These are phyloP conservation scores for Calonectria ilicicola DNA, from an alignment of 2,329 filamentous ascomycete genomes.

Conservation along the genomic window DNA sequence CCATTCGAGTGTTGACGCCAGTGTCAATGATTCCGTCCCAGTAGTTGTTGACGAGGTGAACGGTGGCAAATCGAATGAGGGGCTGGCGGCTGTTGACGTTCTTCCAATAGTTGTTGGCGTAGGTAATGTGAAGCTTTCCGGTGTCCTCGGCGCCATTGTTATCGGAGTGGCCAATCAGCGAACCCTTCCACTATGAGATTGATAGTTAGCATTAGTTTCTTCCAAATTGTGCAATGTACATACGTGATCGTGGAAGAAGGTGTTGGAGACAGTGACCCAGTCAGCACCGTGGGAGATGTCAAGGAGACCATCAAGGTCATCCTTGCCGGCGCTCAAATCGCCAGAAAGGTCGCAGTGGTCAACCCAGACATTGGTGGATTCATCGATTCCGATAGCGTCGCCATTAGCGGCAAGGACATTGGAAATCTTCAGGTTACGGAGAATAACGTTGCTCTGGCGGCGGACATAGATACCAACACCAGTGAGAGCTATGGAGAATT, in stretches of 20 bases:
- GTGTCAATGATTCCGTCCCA: conserved; percentile 56
- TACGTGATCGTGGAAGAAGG: conserved; percentile 47
- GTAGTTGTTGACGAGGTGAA: conserved; percentile 68
- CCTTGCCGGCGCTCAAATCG: conserved; percentile 70
- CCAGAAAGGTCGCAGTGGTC: conserved; percentile 76
- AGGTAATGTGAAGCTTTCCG: conserved; percentile 73
- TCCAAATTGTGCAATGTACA: not conserved
- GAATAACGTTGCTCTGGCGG: conserved; percentile 67
- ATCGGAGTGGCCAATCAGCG: conserved; percentile 70
- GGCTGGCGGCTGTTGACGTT: conserved; percentile 74
- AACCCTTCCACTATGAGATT: conserved; percentile 62
- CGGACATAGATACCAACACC: conserved; percentile 66
- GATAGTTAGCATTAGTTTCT: not conserved
- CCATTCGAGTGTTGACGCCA: conserved; percentile 68
- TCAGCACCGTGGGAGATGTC: conserved; percentile 74
- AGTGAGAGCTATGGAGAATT: conserved; percentile 46
- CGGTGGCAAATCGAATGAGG: conserved; percentile 75
- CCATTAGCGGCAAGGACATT: conserved; percentile 67
- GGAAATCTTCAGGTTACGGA: conserved; percentile 71
- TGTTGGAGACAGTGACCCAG: conserved; percentile 63
- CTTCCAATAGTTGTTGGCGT: conserved; percentile 73
- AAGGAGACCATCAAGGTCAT: conserved; percentile 76
- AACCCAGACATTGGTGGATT: conserved; percentile 71
- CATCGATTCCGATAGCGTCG: conserved; percentile 70
- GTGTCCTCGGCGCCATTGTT: conserved; percentile 67